phyloP scores from a whole-genome alignment of 306 rosid genomes.

The Cucurbita pepo region DNA sequence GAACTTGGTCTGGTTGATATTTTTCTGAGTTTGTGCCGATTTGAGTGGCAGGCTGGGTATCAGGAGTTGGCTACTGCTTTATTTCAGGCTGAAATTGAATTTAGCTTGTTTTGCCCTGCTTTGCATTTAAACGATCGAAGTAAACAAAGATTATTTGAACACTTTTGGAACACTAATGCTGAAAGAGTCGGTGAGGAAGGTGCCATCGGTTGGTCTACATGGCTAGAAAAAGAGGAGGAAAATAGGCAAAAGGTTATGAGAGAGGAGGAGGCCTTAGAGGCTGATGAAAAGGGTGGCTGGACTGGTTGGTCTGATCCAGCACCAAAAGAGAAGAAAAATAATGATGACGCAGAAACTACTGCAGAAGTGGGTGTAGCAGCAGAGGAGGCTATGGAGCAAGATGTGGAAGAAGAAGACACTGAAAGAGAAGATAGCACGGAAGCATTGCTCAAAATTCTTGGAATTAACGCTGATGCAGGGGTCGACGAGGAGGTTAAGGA shows the following conservation, averaged over 20 bases:
- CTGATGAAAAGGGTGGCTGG: conserved; percentile 73
- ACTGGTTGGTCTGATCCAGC: conserved; percentile 91
- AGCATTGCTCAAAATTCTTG: conserved; percentile 62
- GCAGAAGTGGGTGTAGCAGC: conserved; percentile 18
- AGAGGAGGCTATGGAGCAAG: conserved; percentile 40
- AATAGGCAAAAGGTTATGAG: conserved; percentile 45
- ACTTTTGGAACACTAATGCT: conserved; percentile 69
- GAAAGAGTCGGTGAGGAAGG: conserved; percentile 93
- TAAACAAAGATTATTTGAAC: conserved; percentile 69
- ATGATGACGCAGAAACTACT: conserved; percentile 17
- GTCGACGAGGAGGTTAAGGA: conserved; percentile 54
- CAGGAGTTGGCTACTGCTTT: conserved; percentile 79
- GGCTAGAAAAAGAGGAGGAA: conserved; percentile 95
- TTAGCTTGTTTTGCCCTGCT: conserved; percentile 80
- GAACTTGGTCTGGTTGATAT: conserved; percentile 90
- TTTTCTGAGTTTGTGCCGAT: conserved; percentile 72
- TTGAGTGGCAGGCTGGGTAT: conserved; percentile 94
- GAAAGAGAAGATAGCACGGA: conserved; percentile 66
- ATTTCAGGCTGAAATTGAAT: conserved; percentile 96
- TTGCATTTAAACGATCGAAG: conserved; percentile 62
- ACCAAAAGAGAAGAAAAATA: conserved; percentile 25
- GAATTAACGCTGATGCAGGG: conserved; percentile 57
- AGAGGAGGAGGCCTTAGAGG: conserved; percentile 50
- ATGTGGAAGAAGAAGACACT: conserved; percentile 26
- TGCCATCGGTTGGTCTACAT: conserved; percentile 79